Evolutionary conservation across 208 protist genomes (phyloP).

Genomic region (Vickermania ingenoplastis): DNA sequence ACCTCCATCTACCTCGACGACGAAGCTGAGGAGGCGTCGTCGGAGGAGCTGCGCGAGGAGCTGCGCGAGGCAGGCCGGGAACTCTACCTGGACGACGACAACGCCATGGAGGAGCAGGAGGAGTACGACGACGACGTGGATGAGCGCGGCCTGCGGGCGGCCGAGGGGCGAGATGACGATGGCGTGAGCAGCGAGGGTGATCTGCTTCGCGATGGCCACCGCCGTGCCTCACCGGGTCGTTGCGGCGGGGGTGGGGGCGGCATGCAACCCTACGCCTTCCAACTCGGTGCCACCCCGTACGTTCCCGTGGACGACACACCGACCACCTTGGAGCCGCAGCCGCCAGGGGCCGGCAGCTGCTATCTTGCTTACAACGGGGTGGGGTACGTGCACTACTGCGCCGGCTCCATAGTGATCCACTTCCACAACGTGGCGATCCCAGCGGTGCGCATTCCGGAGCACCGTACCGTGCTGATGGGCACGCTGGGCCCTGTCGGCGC

Average conservation of each 20-base stretch:
- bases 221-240: background rate
- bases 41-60: slow-evolving; percentile 18
- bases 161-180: background rate
- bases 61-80: slow-evolving; percentile 15
- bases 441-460: slow-evolving; percentile 47
- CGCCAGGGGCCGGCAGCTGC: slow-evolving; percentile 20
- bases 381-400: slow-evolving; percentile 59
- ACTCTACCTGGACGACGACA: background rate
- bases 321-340: background rate
- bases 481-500: slow-evolving; percentile 67
- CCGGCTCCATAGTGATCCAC: slow-evolving; percentile 52
- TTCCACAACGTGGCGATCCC: slow-evolving; percentile 77
- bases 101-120: slow-evolving; percentile 1
- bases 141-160: background rate
- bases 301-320: too few species aligned
- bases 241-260: background rate
- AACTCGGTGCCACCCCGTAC: slow-evolving; percentile 64
- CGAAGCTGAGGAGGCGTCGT: slow-evolving; percentile 62
- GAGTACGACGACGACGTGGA: slow-evolving; percentile 19
- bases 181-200: background rate
- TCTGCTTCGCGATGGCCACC: background rate
- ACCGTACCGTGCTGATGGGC: slow-evolving; percentile 61
- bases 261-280: slow-evolving; percentile 63
- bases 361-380: slow-evolving; percentile 84
- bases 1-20: slow-evolving; percentile 68